Conservation (phyloP, 2,329 filamentous ascomycete genomes). For the Helicocarpus griseus region DNA sequence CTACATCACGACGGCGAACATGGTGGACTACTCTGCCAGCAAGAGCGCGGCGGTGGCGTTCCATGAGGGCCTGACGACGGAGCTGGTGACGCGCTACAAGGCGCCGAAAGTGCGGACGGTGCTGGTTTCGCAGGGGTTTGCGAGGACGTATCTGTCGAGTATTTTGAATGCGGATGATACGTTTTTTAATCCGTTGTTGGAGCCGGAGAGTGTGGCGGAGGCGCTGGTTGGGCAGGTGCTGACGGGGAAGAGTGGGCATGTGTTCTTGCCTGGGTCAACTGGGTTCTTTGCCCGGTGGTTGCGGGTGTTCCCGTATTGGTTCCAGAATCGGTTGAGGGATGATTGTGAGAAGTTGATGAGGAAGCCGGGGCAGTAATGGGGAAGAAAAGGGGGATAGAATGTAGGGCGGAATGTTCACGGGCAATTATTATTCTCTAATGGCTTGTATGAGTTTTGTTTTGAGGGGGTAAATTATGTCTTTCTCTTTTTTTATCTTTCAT, state of each 20-base stretch:
- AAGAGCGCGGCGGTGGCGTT: constrained; percentile 59
- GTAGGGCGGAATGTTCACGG: too few species aligned
- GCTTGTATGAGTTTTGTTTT: too few species aligned
- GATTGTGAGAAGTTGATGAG: constrained; percentile 21
- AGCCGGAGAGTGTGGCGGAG: constrained; percentile 56
- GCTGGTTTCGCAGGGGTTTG: constrained; percentile 55
- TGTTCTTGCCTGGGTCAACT: constrained; percentile 44
- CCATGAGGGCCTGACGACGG: constrained; percentile 54
- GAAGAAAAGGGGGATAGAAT: too few species aligned
- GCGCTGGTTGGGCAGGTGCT: constrained; percentile 52
- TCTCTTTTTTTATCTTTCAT: too few species aligned
- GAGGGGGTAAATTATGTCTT: too few species aligned
- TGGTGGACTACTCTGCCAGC: constrained; percentile 58
- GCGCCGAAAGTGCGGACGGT: constrained; percentile 57
- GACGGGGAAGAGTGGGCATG: constrained; percentile 46
- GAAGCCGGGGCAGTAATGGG: too few species aligned
- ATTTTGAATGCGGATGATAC: constrained; percentile 44
- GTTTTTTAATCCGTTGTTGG: constrained; percentile 46
- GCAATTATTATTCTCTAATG: too few species aligned
- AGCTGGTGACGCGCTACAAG: constrained; percentile 51
- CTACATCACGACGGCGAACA: constrained; percentile 50
- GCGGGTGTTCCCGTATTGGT: constrained; percentile 53
- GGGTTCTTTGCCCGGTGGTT: constrained; percentile 33
- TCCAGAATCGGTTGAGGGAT: constrained; percentile 45
- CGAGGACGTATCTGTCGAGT: constrained; percentile 50